Evolutionary conservation across 225 moss, liverwort and hornwort species (phyloP), one percentile per base, ranked within the genome.

Genomic region (Pleurozium schreberi): DNA sequence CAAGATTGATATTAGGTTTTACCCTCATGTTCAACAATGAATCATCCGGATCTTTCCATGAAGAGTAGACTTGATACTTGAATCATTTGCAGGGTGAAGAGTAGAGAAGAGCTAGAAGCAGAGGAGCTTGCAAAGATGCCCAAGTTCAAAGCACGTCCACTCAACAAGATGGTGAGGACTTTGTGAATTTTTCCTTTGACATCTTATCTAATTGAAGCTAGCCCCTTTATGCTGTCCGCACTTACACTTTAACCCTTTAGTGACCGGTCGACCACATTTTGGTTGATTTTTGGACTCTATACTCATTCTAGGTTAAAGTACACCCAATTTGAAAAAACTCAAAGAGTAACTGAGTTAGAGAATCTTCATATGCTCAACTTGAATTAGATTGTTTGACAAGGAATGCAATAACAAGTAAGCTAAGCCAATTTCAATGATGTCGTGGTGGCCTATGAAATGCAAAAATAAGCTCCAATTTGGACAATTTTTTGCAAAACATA

Each of bases 101-200:
- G 92, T 87, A 92, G 90, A n/a, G 94, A 96, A 78, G 95, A 96
- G 76, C 88, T 93, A 91, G 98, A 98, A 84, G 89, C 91, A 49
- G 97, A 98, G 89, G 96, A 95, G 87, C 95, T 97, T 67, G 95
- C 97, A 36, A 95, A 94, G 89, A 42, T 96, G 49, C 96, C 98
- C 7, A 97, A 93, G 89, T 98, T 98, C 90, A 98, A 98, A 91
- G 97, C 98, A 21, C 96, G 95, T 22, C 98, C 97, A 82, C 70
- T 98, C 8, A 96, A 98, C 77, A 95, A 94, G 87, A 93, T 91
- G 92, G 98, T 98, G 88, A 91, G 94, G 61, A 65, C 36, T n/a
- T 77, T 47, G 59, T 57, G 43, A 50, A 81, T 49, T 67, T 60
- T n/a, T 75, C 21, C 27, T 77, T 69, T 57, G 47, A 58, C 60